A percentile compares a stretch with the other conserved stretches of the same genome.
Conservation (phyloP, 352 stramenopile species). For the Globisporangium nodosum region DNA sequence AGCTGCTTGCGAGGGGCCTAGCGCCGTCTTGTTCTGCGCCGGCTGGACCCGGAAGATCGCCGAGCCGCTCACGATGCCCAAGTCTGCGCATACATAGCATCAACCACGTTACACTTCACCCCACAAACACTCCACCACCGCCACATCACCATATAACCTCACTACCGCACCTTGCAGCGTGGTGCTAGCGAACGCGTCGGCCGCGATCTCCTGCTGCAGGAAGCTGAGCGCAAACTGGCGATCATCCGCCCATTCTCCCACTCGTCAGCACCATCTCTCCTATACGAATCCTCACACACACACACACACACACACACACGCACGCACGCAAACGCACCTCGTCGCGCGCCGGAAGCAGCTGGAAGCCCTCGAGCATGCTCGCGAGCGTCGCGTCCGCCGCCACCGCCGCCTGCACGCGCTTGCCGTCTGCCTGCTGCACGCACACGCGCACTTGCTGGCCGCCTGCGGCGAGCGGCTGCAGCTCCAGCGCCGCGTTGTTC, state of each 20-base stretch:
- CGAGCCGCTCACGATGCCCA: conserved; percentile 76
- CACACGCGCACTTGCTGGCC: conserved; percentile 61
- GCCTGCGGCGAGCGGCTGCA: conserved; percentile 26
- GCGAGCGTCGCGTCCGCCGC: conserved; percentile 45
- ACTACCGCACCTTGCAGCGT: conserved; percentile 53
- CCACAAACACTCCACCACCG: neutral
- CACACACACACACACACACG: conserved; percentile 1
- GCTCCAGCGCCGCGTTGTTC: conserved; percentile 73
- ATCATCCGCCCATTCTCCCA: neutral
- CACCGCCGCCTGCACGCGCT: conserved; percentile 68
- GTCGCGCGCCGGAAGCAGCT: conserved; percentile 38
- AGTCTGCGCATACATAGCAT: conserved; percentile 23
- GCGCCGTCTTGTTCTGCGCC: conserved; percentile 3
- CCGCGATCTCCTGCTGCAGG: conserved; percentile 63
- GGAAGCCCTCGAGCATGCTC: conserved; percentile 48
- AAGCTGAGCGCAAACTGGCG: conserved; percentile 72
- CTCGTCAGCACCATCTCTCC: neutral
- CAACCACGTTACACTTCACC: neutral
- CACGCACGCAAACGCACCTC: conserved; percentile 31
- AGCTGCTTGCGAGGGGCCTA: neutral
- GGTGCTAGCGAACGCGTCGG: conserved; percentile 40
- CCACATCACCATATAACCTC: neutral
- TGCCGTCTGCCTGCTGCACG: conserved; percentile 69
- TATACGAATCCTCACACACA: too few relatives aligned
- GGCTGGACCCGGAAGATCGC: conserved; percentile 78